Conservation (phyloP, 2,329 filamentous ascomycete species). For the Colletotrichum australisinense region DNA sequence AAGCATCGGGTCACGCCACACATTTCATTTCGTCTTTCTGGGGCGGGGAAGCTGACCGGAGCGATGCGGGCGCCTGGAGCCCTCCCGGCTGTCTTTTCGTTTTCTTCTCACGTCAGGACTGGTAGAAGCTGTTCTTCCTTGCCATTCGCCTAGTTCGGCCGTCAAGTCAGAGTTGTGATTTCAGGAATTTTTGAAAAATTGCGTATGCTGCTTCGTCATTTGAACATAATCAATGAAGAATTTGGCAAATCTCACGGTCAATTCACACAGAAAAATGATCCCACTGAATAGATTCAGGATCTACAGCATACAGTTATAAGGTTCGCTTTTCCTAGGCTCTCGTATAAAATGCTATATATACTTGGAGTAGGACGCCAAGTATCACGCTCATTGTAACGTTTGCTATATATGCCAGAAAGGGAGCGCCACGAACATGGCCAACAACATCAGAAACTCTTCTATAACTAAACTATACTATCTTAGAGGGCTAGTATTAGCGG, state of each 20-base stretch:
- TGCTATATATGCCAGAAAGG: neutral
- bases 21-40: neutral
- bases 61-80: neutral
- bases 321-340: too few species aligned
- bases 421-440: neutral
- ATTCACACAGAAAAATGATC: too few species aligned
- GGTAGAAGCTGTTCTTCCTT: too few species aligned
- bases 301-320: too few species aligned
- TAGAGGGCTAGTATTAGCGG: neutral
- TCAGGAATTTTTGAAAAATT: neutral
- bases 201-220: too few species aligned
- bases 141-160: neutral
- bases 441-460: neutral
- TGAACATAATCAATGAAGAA: too few species aligned
- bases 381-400: neutral
- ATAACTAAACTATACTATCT: neutral
- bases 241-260: too few species aligned
- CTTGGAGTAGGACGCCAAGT: too few species aligned
- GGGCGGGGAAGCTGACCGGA: slow-evolving; percentile 1
- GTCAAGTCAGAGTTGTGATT: neutral
- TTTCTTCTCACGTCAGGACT: neutral
- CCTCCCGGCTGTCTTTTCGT: neutral
- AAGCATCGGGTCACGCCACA: neutral
- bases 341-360: too few species aligned
- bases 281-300: too few species aligned